These are phyloP conservation scores for Saccharomycopsis hybrid DNA, from an alignment of 1,139 yeast genomes.

Conservation along the genomic window DNA sequence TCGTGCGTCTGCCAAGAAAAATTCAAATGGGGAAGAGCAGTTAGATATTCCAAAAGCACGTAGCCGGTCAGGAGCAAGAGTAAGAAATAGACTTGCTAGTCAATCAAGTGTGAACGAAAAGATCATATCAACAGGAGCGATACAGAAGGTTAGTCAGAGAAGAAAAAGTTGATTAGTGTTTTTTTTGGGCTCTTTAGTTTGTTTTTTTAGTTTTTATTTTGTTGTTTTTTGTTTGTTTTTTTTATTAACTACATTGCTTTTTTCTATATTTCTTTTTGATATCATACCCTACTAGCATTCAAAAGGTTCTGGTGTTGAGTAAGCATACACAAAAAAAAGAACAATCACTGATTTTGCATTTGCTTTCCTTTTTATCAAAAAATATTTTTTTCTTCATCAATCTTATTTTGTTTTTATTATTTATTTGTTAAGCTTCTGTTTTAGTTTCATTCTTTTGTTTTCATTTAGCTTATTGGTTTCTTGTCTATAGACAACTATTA, in stretches of 20 bases:
- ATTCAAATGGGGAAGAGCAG: background rate
- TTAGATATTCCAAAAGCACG: slow-evolving; percentile 9
- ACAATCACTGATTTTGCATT: no score
- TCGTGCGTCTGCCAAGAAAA: background rate
- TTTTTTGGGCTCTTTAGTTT: background rate
- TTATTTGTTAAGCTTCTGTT: no score
- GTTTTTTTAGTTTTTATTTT: background rate
- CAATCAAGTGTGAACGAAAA: slow-evolving; percentile 19
- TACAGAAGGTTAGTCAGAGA: slow-evolving; percentile 17
- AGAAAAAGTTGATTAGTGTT: slow-evolving; percentile 7
- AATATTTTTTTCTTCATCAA: no score
- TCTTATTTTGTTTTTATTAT: no score
- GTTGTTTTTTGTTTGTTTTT: background rate
- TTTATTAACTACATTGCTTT: background rate
- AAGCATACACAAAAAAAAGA: no score
- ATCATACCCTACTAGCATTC: no score
- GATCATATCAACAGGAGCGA: slow-evolving; percentile 14
- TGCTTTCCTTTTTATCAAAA: no score
- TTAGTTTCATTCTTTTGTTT: no score
- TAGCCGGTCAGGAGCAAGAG: slow-evolving; percentile 30
- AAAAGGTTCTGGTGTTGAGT: no score
- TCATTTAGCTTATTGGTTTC: no score
- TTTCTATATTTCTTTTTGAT: background rate
- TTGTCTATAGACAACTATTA: no score
- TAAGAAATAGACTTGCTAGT: slow-evolving; percentile 25